Conservation (phyloP, 2,329 filamentous ascomycete genomes). For the Alternaria viburni region DNA sequence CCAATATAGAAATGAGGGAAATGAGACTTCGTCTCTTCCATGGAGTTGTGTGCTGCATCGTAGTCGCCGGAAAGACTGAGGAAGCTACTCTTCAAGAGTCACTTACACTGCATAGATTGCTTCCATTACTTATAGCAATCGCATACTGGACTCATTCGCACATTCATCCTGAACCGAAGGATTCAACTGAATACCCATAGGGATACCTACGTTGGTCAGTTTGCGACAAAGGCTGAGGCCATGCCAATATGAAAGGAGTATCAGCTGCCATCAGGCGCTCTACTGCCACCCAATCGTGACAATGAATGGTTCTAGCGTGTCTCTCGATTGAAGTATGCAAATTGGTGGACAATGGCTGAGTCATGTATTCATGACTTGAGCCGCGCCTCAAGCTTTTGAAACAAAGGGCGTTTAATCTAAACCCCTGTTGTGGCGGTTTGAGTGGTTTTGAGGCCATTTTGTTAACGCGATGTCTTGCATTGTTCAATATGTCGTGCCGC, state of each 20-base stretch:
- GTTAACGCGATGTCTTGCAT: background rate
- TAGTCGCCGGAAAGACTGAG: background rate
- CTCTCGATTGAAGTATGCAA: background rate
- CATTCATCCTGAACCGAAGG: background rate
- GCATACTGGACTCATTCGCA: background rate
- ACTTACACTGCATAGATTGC: background rate
- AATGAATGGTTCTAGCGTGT: background rate
- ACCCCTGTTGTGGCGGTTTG: slow-evolving; percentile 4
- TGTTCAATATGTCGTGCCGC: background rate
- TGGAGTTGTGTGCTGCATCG: background rate
- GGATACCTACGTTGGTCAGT: background rate
- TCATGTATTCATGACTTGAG: background rate
- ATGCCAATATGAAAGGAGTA: background rate
- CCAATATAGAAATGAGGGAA: background rate
- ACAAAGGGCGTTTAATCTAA: background rate
- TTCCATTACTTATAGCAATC: background rate
- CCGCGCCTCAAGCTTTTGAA: background rate
- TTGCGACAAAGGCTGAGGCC: background rate
- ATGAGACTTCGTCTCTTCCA: background rate
- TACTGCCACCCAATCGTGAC: background rate
- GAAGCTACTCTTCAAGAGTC: background rate
- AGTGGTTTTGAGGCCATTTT: background rate
- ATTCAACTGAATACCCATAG: background rate
- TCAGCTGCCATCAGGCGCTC: background rate
- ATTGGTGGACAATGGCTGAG: background rate